These are phyloP conservation scores for Hyaloraphidium curvatum DNA, from an alignment of 192 early-diverging fungal genomes.

Conservation along the genomic window DNA sequence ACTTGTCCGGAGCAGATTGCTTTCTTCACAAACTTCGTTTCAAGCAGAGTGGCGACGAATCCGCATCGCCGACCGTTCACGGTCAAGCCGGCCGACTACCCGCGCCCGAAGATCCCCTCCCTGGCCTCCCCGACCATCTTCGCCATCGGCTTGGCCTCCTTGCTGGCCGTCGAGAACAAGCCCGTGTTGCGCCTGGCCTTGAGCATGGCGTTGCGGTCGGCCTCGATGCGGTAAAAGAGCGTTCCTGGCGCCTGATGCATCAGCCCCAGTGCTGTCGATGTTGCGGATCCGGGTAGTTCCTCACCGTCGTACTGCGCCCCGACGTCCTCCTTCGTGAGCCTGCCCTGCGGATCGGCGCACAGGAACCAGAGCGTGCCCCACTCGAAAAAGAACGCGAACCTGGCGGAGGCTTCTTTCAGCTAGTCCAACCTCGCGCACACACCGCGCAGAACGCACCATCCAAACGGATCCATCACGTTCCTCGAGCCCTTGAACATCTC, in stretches of 20 bases:
- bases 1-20: too few relatives aligned
- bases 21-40: too few relatives aligned
- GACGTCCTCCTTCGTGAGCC: background rate
- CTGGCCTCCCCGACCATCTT: too few relatives aligned
- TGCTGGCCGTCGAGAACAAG: too few relatives aligned
- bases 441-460: slow-evolving; percentile 5
- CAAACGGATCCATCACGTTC: slow-evolving; percentile 16
- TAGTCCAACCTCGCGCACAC: background rate
- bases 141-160: too few relatives aligned
- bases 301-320: background rate
- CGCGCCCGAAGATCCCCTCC: too few relatives aligned
- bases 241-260: background rate
- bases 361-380: slow-evolving; percentile 2
- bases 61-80: too few relatives aligned
- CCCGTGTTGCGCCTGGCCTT: too few relatives aligned
- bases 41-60: too few relatives aligned
- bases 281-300: background rate
- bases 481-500: slow-evolving; percentile 9
- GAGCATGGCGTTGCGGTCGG: too few relatives aligned
- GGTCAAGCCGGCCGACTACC: too few relatives aligned
- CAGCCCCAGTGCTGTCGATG: background rate
- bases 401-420: background rate
- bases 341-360: background rate
- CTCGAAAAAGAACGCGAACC: slow-evolving; percentile 2
- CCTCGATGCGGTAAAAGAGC: background rate